phyloP scores from a whole-genome alignment of 1,139 yeast species.

The Taphrina populina region DNA sequence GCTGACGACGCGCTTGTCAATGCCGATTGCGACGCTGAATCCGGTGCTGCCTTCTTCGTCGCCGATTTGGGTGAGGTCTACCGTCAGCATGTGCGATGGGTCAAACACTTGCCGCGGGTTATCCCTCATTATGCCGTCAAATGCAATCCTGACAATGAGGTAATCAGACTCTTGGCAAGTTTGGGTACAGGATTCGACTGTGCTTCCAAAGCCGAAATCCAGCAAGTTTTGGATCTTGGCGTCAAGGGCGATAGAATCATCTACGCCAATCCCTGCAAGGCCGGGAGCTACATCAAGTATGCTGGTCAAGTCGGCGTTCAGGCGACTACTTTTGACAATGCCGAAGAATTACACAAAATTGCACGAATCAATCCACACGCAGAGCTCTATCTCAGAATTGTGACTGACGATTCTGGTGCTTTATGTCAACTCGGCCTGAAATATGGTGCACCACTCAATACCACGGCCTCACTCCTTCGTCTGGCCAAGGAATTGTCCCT shows the following conservation, averaged over 20 bases:
- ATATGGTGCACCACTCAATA: conserved; percentile 72
- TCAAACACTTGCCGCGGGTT: conserved; percentile 62
- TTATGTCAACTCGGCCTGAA: conserved; percentile 85
- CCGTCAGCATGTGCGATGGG: conserved; percentile 65
- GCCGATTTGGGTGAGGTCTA: conserved; percentile 77
- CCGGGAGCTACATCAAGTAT: conserved; percentile 72
- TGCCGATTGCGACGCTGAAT: conserved; percentile 2
- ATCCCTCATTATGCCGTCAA: conserved; percentile 84
- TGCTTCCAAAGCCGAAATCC: conserved; percentile 85
- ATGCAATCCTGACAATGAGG: conserved; percentile 73
- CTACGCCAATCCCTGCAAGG: conserved; percentile 93
- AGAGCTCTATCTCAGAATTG: conserved; percentile 71
- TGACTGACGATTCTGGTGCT: conserved; percentile 87
- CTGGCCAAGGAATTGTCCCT: conserved; percentile 63
- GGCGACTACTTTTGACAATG: conserved; percentile 86
- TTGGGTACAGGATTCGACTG: conserved; percentile 86
- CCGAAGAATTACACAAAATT: conserved; percentile 77
- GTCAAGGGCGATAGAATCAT: conserved; percentile 66
- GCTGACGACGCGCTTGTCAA: not conserved
- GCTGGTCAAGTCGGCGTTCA: conserved; percentile 59
- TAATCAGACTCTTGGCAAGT: conserved; percentile 58
- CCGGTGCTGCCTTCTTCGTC: conserved; percentile 62
- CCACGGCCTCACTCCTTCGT: conserved; percentile 58
- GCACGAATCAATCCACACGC: conserved; percentile 66
- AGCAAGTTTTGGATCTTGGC: conserved; percentile 61